Conservation (phyloP, 2,329 filamentous ascomycete genomes). For the Nannizziopsis arthrosporioides region DNA sequence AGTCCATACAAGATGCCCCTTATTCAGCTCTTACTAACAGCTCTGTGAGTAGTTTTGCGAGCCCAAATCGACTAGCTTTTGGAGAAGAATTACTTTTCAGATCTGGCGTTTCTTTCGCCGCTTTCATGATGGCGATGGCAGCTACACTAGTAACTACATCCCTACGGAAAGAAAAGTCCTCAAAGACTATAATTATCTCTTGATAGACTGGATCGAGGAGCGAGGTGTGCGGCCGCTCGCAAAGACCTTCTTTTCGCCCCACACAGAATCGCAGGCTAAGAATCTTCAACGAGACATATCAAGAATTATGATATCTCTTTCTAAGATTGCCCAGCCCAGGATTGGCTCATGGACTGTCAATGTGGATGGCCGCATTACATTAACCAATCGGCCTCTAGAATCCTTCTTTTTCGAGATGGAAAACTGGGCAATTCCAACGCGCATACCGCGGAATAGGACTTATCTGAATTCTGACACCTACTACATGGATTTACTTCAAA, state of each 20-base stretch:
- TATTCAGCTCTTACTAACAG: background rate
- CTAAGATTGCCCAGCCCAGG: conserved; percentile 11
- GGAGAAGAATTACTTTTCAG: conserved; percentile 12
- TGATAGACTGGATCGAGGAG: conserved; percentile 13
- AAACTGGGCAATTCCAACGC: conserved; percentile 18
- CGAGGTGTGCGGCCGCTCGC: conserved; percentile 10
- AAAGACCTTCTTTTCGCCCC: conserved; percentile 4
- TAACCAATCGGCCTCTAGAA: conserved; percentile 19
- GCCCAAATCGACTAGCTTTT: conserved; percentile 7
- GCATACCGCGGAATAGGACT: conserved; percentile 17
- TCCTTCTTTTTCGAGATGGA: conserved; percentile 16
- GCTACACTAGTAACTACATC: conserved; percentile 6
- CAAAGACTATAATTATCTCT: conserved; percentile 12
- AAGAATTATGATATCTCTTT: conserved; percentile 15
- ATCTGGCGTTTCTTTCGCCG: conserved; percentile 6
- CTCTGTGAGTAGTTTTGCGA: conserved; percentile 10
- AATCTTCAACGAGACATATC: conserved; percentile 16
- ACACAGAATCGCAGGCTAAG: conserved; percentile 13
- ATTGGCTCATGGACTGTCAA: conserved; percentile 20
- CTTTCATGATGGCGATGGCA: background rate
- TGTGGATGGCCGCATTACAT: conserved; percentile 14
- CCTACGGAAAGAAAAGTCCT: conserved; percentile 7
- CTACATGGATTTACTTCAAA: conserved; percentile 17
- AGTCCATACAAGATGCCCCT: background rate
- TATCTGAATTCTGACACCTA: conserved; percentile 18